A percentile compares a stretch with the other conserved stretches of the same genome.
Evolutionary conservation across 192 early-diverging fungal species (phyloP).

Genomic region (Diversispora epigaea): DNA sequence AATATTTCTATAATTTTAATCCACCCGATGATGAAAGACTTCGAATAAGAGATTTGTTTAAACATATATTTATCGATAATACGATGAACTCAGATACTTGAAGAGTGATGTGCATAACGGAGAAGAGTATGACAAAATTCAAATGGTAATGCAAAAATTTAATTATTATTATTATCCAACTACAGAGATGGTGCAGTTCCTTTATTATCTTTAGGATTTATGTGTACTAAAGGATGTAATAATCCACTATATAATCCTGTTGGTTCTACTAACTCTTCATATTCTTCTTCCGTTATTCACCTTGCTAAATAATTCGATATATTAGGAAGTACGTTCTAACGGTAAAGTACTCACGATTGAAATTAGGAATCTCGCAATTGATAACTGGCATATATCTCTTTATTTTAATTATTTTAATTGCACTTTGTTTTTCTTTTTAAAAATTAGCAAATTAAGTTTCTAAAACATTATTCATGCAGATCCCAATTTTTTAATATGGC

Average conservation of each 20-base stretch:
- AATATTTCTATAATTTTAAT: slow-evolving; percentile 71
- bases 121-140: slow-evolving; percentile 53
- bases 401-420: no score
- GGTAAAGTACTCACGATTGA: slow-evolving; percentile 17
- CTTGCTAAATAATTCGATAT: slow-evolving; percentile 83
- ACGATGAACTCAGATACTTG: slow-evolving; percentile 55
- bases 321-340: slow-evolving; percentile 76
- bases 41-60: slow-evolving; percentile 28
- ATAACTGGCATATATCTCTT: no score
- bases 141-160: not conserved
- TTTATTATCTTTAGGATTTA: slow-evolving; percentile 80
- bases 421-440: no score
- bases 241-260: slow-evolving; percentile 80
- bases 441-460: no score
- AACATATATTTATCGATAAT: slow-evolving; percentile 52
- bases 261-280: no score
- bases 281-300: no score
- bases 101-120: slow-evolving; percentile 66
- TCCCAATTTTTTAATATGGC: no score
- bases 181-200: slow-evolving; percentile 88
- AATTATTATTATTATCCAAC: not conserved
- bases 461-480: no score
- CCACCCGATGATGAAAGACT: slow-evolving; percentile 9
- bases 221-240: slow-evolving; percentile 84
- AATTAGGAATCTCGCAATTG: no score